Conservation (phyloP, 345 rosid species). For the Mercurialis annua region DNA sequence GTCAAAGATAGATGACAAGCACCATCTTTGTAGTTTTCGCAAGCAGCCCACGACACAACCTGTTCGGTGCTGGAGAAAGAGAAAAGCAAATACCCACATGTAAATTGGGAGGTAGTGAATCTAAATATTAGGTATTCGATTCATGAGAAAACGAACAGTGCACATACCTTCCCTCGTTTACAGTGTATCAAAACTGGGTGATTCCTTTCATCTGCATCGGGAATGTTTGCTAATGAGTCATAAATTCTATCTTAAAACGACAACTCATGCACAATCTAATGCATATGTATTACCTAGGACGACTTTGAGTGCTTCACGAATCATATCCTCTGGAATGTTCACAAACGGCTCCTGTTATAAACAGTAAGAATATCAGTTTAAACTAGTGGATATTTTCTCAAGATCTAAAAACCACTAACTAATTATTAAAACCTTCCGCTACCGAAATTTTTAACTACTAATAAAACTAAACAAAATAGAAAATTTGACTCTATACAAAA, state of each 20-base stretch:
- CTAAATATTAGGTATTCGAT: slow-evolving; percentile 2
- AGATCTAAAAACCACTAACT: neutral
- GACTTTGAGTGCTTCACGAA: slow-evolving; percentile 87
- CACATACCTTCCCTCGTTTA: slow-evolving; percentile 85
- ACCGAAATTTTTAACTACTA: neutral
- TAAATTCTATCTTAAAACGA: neutral
- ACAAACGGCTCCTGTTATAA: slow-evolving; percentile 76
- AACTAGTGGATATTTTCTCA: neutral
- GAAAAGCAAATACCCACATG: neutral
- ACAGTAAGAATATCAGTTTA: slow-evolving; percentile 11
- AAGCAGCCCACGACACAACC: slow-evolving; percentile 93
- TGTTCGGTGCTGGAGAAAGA: slow-evolving; percentile 77
- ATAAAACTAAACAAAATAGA: neutral
- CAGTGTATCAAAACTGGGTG: slow-evolving; percentile 92
- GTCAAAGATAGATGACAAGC: slow-evolving; percentile 75
- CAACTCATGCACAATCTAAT: neutral
- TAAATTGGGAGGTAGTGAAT: neutral
- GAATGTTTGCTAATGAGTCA: slow-evolving; percentile 6
- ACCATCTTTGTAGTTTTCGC: slow-evolving; percentile 88
- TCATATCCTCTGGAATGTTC: slow-evolving; percentile 68
- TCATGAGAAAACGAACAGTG: neutral
- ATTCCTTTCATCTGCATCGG: slow-evolving; percentile 66
- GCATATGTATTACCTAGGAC: slow-evolving; percentile 56
- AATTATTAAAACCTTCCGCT: slow-evolving; percentile 1
- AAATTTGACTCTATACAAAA: neutral